Conservation (phyloP, 1,284 basidiomycete genomes). For the Cryptococcus sp. region DNA sequence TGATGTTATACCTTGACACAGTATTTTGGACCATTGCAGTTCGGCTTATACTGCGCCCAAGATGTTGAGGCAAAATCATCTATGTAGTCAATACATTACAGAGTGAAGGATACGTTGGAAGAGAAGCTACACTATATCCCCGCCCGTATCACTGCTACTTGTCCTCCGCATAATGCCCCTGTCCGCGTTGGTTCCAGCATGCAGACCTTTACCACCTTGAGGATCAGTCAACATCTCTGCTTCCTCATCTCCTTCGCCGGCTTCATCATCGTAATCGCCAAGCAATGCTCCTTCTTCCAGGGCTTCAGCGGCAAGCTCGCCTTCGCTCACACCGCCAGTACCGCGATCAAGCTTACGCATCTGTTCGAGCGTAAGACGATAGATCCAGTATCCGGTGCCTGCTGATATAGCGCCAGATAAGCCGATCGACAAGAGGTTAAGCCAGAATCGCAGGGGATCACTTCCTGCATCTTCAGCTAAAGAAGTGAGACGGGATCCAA, state of each 20-base stretch:
- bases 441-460: slow-evolving; percentile 47
- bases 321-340: slow-evolving; percentile 24
- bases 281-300: slow-evolving; percentile 42
- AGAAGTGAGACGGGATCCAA: slow-evolving; percentile 49
- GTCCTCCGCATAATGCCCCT: slow-evolving; percentile 6
- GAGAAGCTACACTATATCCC: neutral
- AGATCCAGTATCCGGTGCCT: slow-evolving; percentile 47
- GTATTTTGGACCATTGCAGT: no score
- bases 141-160: slow-evolving; percentile 10
- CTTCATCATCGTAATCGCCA: slow-evolving; percentile 33
- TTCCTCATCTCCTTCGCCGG: slow-evolving; percentile 25
- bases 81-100: no score
- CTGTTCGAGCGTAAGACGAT: slow-evolving; percentile 48
- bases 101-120: no score
- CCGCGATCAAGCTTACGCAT: slow-evolving; percentile 44
- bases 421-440: slow-evolving; percentile 47
- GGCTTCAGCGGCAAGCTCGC: slow-evolving; percentile 41
- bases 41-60: no score
- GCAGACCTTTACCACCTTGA: neutral
- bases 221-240: slow-evolving; percentile 11
- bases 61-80: no score
- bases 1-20: neutral
- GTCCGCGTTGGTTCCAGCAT: neutral
- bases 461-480: slow-evolving; percentile 33
- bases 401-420: slow-evolving; percentile 37